A percentile compares a stretch with the other conserved stretches of the same genome.
These are phyloP conservation scores for Xylaria sp. DNA, from an alignment of 2,329 filamentous ascomycete genomes.

Conservation along the genomic window DNA sequence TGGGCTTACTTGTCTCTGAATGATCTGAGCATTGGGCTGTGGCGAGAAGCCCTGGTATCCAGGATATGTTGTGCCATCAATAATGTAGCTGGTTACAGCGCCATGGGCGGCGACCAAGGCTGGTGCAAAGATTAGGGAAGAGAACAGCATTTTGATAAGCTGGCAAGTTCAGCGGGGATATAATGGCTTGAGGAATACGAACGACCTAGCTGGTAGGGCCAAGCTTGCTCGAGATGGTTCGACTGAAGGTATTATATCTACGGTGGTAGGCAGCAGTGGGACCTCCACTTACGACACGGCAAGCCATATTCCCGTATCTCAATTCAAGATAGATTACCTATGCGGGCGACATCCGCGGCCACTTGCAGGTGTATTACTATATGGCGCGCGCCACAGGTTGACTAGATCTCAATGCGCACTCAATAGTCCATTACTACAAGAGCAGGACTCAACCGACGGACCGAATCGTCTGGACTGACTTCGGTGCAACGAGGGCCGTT, in stretches of 20 bases:
- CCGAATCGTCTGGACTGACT: slow-evolving; percentile 24
- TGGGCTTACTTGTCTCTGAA: slow-evolving; percentile 59
- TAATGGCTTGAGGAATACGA: neutral
- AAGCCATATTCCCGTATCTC: slow-evolving; percentile 4
- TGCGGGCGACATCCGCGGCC: neutral
- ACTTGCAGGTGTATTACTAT: neutral
- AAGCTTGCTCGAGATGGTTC: neutral
- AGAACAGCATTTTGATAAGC: slow-evolving; percentile 43
- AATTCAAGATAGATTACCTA: neutral
- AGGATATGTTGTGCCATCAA: slow-evolving; percentile 56
- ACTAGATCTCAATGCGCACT: neutral
- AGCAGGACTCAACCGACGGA: slow-evolving; percentile 14
- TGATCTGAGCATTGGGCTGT: slow-evolving; percentile 59
- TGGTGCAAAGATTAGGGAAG: slow-evolving; percentile 44
- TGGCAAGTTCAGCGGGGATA: neutral
- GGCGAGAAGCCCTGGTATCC: slow-evolving; percentile 64
- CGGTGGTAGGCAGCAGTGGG: neutral
- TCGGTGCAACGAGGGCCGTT: slow-evolving; percentile 28
- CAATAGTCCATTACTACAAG: neutral
- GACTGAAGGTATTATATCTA: slow-evolving; percentile 27
- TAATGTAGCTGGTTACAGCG: slow-evolving; percentile 60
- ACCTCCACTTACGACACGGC: neutral
- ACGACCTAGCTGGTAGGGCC: neutral
- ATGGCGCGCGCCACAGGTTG: neutral
- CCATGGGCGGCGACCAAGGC: slow-evolving; percentile 51